These are phyloP conservation scores for Rhizopogon rudus DNA, from an alignment of 768 basidiomycete genomes.

Conservation along the genomic window DNA sequence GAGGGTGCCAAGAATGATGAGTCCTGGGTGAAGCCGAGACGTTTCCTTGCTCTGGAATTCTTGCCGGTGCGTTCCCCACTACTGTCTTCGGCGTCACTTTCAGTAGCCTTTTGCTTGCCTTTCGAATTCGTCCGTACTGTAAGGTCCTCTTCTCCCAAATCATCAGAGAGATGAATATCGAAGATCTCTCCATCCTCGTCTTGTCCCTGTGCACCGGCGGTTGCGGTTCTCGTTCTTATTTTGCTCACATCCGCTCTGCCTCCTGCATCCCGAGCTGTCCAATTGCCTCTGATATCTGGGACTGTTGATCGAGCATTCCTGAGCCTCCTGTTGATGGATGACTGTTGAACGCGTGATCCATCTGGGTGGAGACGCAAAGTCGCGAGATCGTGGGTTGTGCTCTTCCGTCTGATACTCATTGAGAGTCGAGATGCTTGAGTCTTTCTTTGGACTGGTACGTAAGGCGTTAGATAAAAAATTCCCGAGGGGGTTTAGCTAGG, in stretches of 20 bases:
- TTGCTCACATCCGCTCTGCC: constrained; percentile 40
- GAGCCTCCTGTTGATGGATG: constrained; percentile 28
- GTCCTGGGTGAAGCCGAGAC: constrained; percentile 42
- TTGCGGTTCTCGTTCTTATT: constrained; percentile 28
- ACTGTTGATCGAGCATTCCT: constrained; percentile 32
- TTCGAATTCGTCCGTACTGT: constrained; percentile 8
- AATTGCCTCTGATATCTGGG: constrained; percentile 50
- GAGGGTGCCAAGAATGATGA: constrained; percentile 50
- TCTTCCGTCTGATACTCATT: constrained; percentile 33
- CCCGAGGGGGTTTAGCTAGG: not conserved
- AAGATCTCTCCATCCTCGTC: constrained; percentile 22
- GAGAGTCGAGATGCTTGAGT: not conserved
- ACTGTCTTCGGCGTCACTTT: constrained; percentile 7
- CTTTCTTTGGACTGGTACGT: not conserved
- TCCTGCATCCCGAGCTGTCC: constrained; percentile 64
- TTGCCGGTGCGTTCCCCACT: constrained; percentile 8
- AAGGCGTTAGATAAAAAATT: not conserved
- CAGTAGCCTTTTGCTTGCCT: constrained; percentile 20
- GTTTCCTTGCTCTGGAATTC: constrained; percentile 30
- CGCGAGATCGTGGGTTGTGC: constrained; percentile 61
- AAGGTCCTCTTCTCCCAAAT: constrained; percentile 14
- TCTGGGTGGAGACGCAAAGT: constrained; percentile 62
- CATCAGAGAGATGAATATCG: constrained; percentile 13
- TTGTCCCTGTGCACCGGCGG: constrained; percentile 10
- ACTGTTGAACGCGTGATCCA: constrained; percentile 53